These are phyloP conservation scores for Boletus bicolor DNA, from an alignment of 768 basidiomycete species.

Conservation along the genomic window DNA sequence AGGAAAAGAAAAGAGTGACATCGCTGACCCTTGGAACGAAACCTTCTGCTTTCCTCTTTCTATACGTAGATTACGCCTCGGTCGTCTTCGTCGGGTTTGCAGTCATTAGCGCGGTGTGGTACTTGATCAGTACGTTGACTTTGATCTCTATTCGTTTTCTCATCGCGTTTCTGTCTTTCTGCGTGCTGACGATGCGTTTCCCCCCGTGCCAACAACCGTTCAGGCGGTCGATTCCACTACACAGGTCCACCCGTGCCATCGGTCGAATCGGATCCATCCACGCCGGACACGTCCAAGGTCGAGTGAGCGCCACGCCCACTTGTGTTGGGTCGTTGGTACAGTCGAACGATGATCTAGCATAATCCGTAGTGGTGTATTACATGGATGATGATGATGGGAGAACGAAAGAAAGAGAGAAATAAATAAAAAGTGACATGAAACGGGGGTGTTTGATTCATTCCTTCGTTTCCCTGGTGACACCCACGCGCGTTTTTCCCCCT, in stretches of 20 bases:
- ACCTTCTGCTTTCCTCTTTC: too few species aligned
- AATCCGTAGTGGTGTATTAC: too few species aligned
- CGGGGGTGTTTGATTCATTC: too few species aligned
- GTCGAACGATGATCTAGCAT: too few species aligned
- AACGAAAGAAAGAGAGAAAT: too few species aligned
- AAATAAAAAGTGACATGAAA: too few species aligned
- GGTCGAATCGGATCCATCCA: conserved; percentile 2
- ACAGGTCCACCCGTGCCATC: conserved; percentile 40
- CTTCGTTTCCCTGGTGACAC: too few species aligned
- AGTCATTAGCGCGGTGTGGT: conserved; percentile 57
- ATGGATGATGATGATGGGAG: too few species aligned
- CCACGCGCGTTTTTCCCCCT: too few species aligned
- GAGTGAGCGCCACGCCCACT: neutral
- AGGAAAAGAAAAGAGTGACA: too few species aligned
- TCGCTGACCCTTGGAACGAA: neutral
- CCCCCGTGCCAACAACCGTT: neutral
- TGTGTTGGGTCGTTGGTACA: neutral
- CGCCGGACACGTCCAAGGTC: conserved; percentile 1
- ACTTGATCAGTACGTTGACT: conserved; percentile 46
- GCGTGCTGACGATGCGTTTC: neutral
- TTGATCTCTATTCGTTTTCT: too few species aligned
- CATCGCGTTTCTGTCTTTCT: too few species aligned
- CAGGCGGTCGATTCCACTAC: conserved; percentile 45
- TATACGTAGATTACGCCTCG: conserved; percentile 56
- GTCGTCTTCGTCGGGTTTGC: conserved; percentile 66